Conservation (phyloP, 1,284 basidiomycete species). For the Marasmius sp. region DNA sequence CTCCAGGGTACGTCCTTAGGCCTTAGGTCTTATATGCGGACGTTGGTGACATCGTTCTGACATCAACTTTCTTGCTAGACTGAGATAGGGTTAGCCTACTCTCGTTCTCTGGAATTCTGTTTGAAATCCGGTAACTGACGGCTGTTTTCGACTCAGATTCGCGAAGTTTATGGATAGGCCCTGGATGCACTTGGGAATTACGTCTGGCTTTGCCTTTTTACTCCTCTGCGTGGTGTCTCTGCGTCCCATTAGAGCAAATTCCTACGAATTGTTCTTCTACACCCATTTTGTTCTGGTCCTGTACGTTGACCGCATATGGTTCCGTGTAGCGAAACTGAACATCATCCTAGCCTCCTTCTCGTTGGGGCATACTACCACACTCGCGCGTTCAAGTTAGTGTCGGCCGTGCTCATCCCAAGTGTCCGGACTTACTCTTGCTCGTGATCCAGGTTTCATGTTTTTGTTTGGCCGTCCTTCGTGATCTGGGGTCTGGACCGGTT, state of each 20-base stretch:
- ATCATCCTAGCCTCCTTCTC: conserved; percentile 34
- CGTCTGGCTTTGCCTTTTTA: conserved; percentile 35
- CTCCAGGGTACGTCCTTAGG: conserved; percentile 34
- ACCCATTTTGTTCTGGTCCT: conserved; percentile 39
- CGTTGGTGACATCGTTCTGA: too few species aligned
- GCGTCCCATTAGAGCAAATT: conserved; percentile 39
- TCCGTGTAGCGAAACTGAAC: conserved; percentile 11
- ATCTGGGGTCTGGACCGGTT: conserved; percentile 68
- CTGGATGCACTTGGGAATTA: conserved; percentile 41
- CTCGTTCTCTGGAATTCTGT: too few species aligned
- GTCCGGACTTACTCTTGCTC: not conserved
- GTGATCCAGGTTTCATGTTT: conserved; percentile 17
- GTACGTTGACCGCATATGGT: conserved; percentile 29
- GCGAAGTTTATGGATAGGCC: conserved; percentile 18
- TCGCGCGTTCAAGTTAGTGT: conserved; percentile 17
- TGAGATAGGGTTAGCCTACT: not conserved
- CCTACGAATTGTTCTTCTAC: conserved; percentile 49
- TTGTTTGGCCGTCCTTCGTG: conserved; percentile 58
- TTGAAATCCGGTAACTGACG: too few species aligned
- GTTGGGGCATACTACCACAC: conserved; percentile 43
- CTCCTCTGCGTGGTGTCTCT: conserved; percentile 41
- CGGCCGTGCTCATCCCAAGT: not conserved
- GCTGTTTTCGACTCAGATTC: not conserved
- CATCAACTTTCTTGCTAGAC: too few species aligned
- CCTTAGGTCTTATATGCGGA: too few species aligned